Base-by-base conservation (phyloP, 768 basidiomycete species). In the Rhizopogon vulgaris region DNA sequence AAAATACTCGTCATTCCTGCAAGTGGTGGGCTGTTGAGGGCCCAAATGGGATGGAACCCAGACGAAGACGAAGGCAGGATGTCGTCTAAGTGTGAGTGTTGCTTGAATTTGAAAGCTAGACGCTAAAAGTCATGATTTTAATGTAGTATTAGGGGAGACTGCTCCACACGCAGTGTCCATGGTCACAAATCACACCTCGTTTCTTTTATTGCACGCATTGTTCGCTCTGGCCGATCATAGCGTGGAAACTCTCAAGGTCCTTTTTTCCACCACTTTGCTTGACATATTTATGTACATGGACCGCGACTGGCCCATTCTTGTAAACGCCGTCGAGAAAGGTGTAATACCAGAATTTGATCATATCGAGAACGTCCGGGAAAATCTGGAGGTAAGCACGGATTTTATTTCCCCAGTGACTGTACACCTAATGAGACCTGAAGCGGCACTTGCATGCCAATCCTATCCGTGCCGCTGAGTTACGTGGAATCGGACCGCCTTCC, bases 211-310 rank as follows among this genome's bases (percentile, higher is more conserved):
- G 8, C 55, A 62, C 5, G 55, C 36, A 3, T 41, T 63, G 41
- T 63, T 63, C 42, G 54, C 41, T 22, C 56, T 63, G 28, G 37
- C 38, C 3, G 17, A 54, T 38, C 36, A 25, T 6, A 52, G 48
- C 12, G 18, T 59, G 24, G 55, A 59, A 39, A 60, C 53, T n/a
- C 48, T 58, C 24, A 54, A 46, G 32, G 55, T 56, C 0, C 24
- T 62, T 3, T 64, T 55, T 41, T 52, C 48, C 8, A 60, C 52
- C 25, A 41, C 56, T 2, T 60, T 63, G 12, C 5, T 65, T 1
- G 63, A 65, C 27, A 56, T 64, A 53, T 48, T 56, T n/a, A 47
- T 56, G 12, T 48, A 49, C 41, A 54, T 63, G 45, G 62, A 60
- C 17, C 49, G 62, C n/a, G 60, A 58, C 30, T 58, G 58, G 63